Percentiles rank a stretch among this genome's conserved stretches.
These are phyloP conservation scores for Venturia aucupariae DNA, from an alignment of 2,329 filamentous ascomycete genomes.

Conservation along the genomic window DNA sequence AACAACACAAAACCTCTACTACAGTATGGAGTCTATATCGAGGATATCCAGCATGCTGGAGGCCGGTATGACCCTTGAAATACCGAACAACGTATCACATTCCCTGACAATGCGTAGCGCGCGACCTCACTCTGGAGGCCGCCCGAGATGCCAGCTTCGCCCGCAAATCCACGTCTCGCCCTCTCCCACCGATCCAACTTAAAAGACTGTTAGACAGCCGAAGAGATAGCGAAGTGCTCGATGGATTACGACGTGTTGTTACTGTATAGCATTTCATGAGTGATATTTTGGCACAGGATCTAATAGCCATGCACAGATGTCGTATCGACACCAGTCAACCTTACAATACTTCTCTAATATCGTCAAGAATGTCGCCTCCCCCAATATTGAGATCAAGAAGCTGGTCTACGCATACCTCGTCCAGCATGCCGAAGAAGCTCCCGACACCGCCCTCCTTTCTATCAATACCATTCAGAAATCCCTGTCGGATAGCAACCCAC, in stretches of 20 bases:
- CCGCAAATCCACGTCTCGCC: slow-evolving; percentile 47
- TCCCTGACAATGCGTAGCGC: slow-evolving; percentile 49
- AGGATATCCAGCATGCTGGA: slow-evolving; percentile 90
- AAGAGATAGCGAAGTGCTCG: slow-evolving; percentile 84
- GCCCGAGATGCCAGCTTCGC: slow-evolving; percentile 70
- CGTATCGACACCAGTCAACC: slow-evolving; percentile 83
- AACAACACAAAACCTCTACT: background rate
- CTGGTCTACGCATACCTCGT: slow-evolving; percentile 98
- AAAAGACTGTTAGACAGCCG: slow-evolving; percentile 93
- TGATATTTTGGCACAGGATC: slow-evolving; percentile 10
- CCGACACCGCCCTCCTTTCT: slow-evolving; percentile 86
- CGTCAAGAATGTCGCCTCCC: slow-evolving; percentile 93
- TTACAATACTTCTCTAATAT: slow-evolving; percentile 94
- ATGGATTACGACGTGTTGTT: slow-evolving; percentile 81
- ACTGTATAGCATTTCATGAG: slow-evolving; percentile 53
- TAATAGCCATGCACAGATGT: slow-evolving; percentile 58
- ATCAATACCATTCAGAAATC: slow-evolving; percentile 99
- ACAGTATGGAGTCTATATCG: slow-evolving; percentile 88
- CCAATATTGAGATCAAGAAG: slow-evolving; percentile 92
- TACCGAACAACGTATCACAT: background rate
- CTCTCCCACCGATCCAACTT: slow-evolving; percentile 71
- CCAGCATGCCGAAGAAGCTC: slow-evolving; percentile 91
- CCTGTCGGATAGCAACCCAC: slow-evolving; percentile 81
- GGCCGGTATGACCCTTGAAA: slow-evolving; percentile 55
- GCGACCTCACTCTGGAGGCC: slow-evolving; percentile 95